Evolutionary conservation across 352 stramenopile genomes (phyloP).

Genomic region (Globisporangium ultimum): DNA sequence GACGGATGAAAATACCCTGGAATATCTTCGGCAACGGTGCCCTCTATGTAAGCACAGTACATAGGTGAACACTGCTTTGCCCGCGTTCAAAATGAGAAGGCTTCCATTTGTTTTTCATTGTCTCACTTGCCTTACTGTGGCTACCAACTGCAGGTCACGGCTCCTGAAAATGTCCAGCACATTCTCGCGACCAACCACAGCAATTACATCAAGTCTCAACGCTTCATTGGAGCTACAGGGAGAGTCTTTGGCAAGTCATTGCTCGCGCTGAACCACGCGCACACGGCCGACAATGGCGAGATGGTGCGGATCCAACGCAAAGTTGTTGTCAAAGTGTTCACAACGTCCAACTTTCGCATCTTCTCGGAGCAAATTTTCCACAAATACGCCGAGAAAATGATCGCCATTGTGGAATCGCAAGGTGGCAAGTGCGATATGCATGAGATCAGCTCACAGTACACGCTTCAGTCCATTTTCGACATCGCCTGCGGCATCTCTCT

Average conservation of each 20-base stretch:
- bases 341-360: constrained; percentile 8
- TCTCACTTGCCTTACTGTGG: neutral
- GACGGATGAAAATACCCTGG: neutral
- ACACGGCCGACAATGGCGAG: constrained; percentile 14
- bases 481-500: neutral
- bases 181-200: constrained; percentile 55
- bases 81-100: too few species aligned
- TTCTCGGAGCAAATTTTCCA: constrained; percentile 7
- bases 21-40: neutral
- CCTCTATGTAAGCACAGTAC: neutral
- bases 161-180: constrained; percentile 57
- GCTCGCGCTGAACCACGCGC: constrained; percentile 29
- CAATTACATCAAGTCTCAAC: constrained; percentile 68
- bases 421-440: constrained; percentile 1
- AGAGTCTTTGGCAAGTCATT: constrained; percentile 65
- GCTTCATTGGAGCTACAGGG: constrained; percentile 54
- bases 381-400: constrained; percentile 6
- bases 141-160: constrained; percentile 25
- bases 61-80: too few species aligned
- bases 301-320: constrained; percentile 37
- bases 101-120: neutral
- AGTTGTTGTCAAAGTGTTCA: constrained; percentile 60
- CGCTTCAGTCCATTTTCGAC: constrained; percentile 2
- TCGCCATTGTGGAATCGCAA: neutral
- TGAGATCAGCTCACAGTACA: neutral